phyloP scores from a whole-genome alignment of 2,329 filamentous ascomycete species.

The Epichloe elymi region DNA sequence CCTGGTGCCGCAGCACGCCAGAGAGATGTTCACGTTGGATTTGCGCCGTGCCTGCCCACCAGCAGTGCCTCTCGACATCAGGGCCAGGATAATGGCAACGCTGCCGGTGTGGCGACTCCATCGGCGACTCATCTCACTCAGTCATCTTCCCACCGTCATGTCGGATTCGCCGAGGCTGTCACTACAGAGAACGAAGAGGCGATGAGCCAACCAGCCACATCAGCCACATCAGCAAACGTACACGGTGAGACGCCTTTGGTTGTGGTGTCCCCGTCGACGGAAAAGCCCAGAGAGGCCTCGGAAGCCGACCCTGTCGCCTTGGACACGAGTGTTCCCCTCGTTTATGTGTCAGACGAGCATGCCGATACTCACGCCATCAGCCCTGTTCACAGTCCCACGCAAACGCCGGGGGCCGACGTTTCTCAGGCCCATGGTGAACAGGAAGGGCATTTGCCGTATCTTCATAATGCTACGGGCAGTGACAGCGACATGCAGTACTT shows the following conservation, averaged over 20 bases:
- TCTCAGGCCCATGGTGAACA: conserved; percentile 1
- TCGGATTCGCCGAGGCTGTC: conserved; percentile 37
- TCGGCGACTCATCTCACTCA: conserved; percentile 9
- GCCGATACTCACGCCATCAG: background rate
- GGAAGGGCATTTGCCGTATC: conserved; percentile 1
- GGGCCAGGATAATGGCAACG: background rate
- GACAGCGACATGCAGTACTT: conserved; percentile 12
- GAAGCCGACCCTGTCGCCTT: background rate
- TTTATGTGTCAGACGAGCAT: conserved; percentile 3
- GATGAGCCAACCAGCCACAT: background rate
- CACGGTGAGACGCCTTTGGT: background rate
- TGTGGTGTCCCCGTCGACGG: background rate
- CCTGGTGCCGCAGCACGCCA: conserved; percentile 11
- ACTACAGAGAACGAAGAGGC: conserved; percentile 5
- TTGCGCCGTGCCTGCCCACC: conserved; percentile 11
- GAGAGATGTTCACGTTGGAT: conserved; percentile 20
- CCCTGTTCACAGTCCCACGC: conserved; percentile 1
- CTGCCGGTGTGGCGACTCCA: conserved; percentile 1
- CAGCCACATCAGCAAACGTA: background rate
- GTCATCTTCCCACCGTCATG: conserved; percentile 26
- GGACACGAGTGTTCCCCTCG: conserved; percentile 5
- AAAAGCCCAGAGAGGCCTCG: background rate
- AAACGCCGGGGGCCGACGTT: conserved; percentile 1
- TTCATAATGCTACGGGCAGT: conserved; percentile 8
- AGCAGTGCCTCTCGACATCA: background rate